These are phyloP conservation scores for Vitellaria paradoxa DNA, from an alignment of 179 eudicot genomes.

Conservation along the genomic window DNA sequence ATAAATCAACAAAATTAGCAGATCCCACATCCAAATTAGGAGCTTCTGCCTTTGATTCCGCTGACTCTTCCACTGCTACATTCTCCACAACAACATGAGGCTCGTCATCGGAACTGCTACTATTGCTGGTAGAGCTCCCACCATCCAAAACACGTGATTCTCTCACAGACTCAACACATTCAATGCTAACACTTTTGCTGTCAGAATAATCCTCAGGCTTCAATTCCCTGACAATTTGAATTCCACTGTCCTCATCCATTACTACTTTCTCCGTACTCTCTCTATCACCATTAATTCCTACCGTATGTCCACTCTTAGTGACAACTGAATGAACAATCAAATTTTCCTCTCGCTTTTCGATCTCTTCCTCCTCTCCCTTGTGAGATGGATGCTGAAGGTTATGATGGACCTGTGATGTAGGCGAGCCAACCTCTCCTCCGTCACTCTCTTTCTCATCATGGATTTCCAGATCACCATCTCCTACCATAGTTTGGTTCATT, in stretches of 20 bases:
- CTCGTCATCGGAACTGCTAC: conserved; percentile 44
- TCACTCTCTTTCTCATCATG: conserved; percentile 52
- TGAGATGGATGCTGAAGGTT: conserved; percentile 20
- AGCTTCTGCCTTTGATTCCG: conserved; percentile 16
- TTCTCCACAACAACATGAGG: conserved; percentile 35
- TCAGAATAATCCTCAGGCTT: conserved; percentile 30
- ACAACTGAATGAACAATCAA: conserved; percentile 16
- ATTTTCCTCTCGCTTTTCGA: conserved; percentile 15
- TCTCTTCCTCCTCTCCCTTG: conserved; percentile 24
- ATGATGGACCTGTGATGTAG: conserved; percentile 28
- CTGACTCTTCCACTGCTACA: neutral
- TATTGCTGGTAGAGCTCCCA: conserved; percentile 30
- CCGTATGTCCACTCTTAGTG: neutral
- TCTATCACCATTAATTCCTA: conserved; percentile 13
- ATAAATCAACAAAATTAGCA: conserved; percentile 20
- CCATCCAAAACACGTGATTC: conserved; percentile 16
- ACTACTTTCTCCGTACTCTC: conserved; percentile 14
- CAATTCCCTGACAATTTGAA: conserved; percentile 24
- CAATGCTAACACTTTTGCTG: conserved; percentile 25
- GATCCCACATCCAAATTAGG: conserved; percentile 13
- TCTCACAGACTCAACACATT: conserved; percentile 21
- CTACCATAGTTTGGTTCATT: conserved; percentile 52
- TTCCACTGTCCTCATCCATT: conserved; percentile 14
- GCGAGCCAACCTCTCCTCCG: conserved; percentile 35
- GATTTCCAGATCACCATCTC: conserved; percentile 35